Conservation (phyloP, 1,284 basidiomycete genomes). For the Ceratobasidium sp. region DNA sequence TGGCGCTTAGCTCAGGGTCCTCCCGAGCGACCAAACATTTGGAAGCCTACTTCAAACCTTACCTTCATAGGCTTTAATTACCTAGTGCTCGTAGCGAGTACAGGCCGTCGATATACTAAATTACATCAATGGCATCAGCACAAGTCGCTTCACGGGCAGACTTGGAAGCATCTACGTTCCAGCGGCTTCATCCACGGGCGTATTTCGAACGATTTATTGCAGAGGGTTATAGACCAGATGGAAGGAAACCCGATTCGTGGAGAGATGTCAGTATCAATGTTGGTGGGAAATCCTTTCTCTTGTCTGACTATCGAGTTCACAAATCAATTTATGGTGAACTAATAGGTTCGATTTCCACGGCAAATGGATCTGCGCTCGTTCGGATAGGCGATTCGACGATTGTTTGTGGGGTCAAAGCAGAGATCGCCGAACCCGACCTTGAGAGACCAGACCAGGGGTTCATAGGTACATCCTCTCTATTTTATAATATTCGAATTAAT, state of each 20-base stretch:
- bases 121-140: not conserved
- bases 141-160: constrained; percentile 20
- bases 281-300: constrained; percentile 64
- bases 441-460: constrained; percentile 82
- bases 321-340: not conserved
- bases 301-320: constrained; percentile 4
- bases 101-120: not conserved
- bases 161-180: constrained; percentile 76
- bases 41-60: not conserved
- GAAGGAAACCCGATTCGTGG: constrained; percentile 72
- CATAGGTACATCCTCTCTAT: constrained; percentile 71
- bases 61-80: too few species aligned
- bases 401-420: constrained; percentile 94
- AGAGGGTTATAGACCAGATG: constrained; percentile 81
- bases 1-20: too few species aligned
- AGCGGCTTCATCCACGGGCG: constrained; percentile 82
- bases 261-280: constrained; percentile 78
- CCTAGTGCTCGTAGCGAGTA: constrained; percentile 52
- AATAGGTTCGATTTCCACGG: constrained; percentile 87
- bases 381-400: constrained; percentile 91
- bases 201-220: constrained; percentile 84
- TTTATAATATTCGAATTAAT: not conserved
- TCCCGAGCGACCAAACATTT: not conserved
- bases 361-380: constrained; percentile 90
- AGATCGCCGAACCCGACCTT: constrained; percentile 88